Evolutionary conservation across 306 rosid species (phyloP), one percentile per base, ranked within the genome.

Genomic region (Cicer judaicum): DNA sequence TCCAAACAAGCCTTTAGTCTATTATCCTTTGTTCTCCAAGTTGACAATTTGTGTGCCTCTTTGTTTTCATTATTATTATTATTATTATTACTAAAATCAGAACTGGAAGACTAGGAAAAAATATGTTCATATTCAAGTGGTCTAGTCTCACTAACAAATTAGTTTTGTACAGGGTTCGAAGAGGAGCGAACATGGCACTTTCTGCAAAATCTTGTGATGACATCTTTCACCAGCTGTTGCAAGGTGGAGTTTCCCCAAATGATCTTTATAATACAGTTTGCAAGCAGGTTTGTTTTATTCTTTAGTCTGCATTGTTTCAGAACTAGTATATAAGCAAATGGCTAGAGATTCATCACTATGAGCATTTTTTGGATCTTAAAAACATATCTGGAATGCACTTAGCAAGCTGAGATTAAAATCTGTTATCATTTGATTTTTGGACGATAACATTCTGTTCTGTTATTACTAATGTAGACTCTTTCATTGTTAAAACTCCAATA

Each of bases 181-280:
- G 82, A 86, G 89, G 88, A 56, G 82, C 80, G 39, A 89, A 79
- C 66, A 53, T 76, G 34, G 83, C 81, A 50, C 49, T 72, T 62
- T 43, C 81, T 42, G 87, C 96, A n/a, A 93, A 83, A 80, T 93
- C 98, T 74, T 93, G 98, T 42, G 98, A 93, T 72, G 93, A 93
- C 39, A 80, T 77, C 52, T 93, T 93, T 72, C 81, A 76, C 79
- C 89, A 86, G 81, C 82, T 93, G 29, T 74, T 91, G 87, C 97
- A 89, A 62, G 67, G 87, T 40, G 93, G 98, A 47, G 81, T 93
- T 62, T 40, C 89, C 46, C 89, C 91, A 0, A 90, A 86, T 6
- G 91, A 93, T 76, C 98, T 93, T 72, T 91, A 89, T 72, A 42
- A 82, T 63, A 70, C 96, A 49, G 90, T 93, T 69, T 93, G 91